Base-by-base conservation (phyloP, 2,329 filamentous ascomycete genomes). In the Ampelomyces quisqualis region DNA sequence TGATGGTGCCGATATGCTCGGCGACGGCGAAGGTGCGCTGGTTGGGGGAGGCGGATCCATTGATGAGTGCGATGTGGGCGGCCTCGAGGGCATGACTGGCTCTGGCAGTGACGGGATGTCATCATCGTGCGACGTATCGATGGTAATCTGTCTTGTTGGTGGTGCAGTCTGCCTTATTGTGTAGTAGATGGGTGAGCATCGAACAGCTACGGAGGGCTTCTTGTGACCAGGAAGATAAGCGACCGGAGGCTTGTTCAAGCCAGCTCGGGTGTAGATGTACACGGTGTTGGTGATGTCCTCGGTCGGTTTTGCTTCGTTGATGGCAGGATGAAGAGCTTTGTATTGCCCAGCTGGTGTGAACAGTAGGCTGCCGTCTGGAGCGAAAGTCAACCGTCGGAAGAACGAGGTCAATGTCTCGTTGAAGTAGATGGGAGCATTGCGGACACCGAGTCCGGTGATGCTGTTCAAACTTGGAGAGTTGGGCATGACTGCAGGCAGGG, bases 381-480 rank as follows among this genome's bases (percentile, higher is more conserved):
- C 90, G 64, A 98, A 98, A 0, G 91, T 90, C 34, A 98, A 75
- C 32, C 93, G 82, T 37, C 93, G 80, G 73, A 98, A 98, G 72
- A 98, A 98, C 0, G 93, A 97, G 0, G 91, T 96, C 45, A 97
- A 80, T 0, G 91, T 96, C 70, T 98, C 93, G 59, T 96, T 97
- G 31, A 90, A 90, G 65, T 98, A 98, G 31, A 98, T 84, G 55
- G 84, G 90, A 28, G 90, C 84, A 57, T 95, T 96, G 63, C 85
- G 88, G 38, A 88, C 67, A 23, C 70, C 74, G 4, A 58, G 35
- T 7, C 50, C 57, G 28, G 56, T 56, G 20, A 63, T 52, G 31
- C 80, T 78, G 13, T 82, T 71, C 38, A 90, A 83, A 56, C 88
- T 90, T 1, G 93, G 94, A 1, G 90, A 95, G 7, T 89, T 91